Conservation (phyloP, 805 yeast genomes). For the Zygosaccharomyces pseudorouxii region DNA sequence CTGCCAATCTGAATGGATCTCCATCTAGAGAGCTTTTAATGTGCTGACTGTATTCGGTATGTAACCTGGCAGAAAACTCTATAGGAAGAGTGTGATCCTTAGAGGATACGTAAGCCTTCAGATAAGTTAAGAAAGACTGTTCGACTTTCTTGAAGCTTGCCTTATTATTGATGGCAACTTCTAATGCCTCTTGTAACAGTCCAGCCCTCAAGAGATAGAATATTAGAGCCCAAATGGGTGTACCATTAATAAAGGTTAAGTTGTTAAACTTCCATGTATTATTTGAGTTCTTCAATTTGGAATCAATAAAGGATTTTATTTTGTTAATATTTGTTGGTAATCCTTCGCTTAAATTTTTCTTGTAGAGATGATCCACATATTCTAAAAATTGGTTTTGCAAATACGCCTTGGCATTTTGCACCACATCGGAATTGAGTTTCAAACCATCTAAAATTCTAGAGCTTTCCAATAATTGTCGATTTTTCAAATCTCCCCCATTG, state of each 20-base stretch:
- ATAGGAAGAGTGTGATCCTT: constrained; percentile 52
- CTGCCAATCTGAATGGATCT: constrained; percentile 88
- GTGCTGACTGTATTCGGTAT: constrained; percentile 78
- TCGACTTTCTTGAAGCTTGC: constrained; percentile 80
- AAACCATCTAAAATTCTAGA: constrained; percentile 59
- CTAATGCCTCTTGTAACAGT: constrained; percentile 68
- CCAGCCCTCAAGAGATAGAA: constrained; percentile 87
- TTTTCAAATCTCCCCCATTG: constrained; percentile 53
- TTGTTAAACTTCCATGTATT: constrained; percentile 50
- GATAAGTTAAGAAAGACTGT: constrained; percentile 72
- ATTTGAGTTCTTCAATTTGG: constrained; percentile 41
- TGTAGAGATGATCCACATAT: constrained; percentile 62
- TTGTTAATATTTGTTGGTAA: constrained; percentile 69
- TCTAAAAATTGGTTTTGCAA: constrained; percentile 76
- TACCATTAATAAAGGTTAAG: constrained; percentile 66
- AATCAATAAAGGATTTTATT: constrained; percentile 56
- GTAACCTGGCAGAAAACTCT: constrained; percentile 64
- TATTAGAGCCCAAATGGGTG: constrained; percentile 91
- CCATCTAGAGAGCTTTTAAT: constrained; percentile 62
- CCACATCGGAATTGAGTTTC: constrained; percentile 39
- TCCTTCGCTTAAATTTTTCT: constrained; percentile 54
- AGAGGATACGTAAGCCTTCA: constrained; percentile 62
- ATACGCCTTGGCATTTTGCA: constrained; percentile 51
- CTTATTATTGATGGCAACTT: constrained; percentile 56
- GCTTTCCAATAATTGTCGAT: constrained; percentile 67